phyloP scores from a whole-genome alignment of 2,329 filamentous ascomycete genomes.

The Venturia oleaginea region DNA sequence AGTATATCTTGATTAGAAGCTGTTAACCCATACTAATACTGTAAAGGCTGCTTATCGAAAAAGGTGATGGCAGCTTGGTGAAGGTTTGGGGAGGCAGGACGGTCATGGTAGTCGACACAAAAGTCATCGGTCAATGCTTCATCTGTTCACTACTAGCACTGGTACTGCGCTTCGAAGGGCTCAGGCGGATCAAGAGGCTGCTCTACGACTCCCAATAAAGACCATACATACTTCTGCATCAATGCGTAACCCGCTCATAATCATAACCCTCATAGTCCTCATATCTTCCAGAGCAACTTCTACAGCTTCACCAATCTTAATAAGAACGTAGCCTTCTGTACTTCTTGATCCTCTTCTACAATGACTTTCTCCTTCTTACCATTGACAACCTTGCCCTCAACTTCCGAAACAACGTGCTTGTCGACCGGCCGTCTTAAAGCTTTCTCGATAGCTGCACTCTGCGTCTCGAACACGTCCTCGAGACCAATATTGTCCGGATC shows the following conservation, averaged over 20 bases:
- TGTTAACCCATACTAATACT: background rate
- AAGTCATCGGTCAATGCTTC: background rate
- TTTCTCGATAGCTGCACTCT: conserved; percentile 63
- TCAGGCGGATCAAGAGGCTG: background rate
- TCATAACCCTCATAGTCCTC: background rate
- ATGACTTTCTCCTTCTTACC: conserved; percentile 53
- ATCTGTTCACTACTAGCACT: background rate
- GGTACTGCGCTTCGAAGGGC: background rate
- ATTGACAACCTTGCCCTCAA: conserved; percentile 49
- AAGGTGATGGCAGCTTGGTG: background rate
- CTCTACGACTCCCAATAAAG: background rate
- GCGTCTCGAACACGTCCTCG: conserved; percentile 58
- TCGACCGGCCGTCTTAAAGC: conserved; percentile 69
- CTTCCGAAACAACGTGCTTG: conserved; percentile 51
- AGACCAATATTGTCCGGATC: conserved; percentile 73
- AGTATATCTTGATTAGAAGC: conserved; percentile 19
- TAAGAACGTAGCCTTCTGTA: conserved; percentile 73
- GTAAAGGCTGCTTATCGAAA: conserved; percentile 7
- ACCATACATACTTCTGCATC: background rate
- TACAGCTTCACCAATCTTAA: conserved; percentile 67
- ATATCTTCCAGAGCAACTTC: conserved; percentile 17
- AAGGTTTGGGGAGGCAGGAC: background rate
- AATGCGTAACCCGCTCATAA: background rate
- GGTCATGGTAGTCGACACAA: background rate
- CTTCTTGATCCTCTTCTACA: conserved; percentile 73